Base-by-base conservation (phyloP, 768 basidiomycete species). In the Mycena venus region DNA sequence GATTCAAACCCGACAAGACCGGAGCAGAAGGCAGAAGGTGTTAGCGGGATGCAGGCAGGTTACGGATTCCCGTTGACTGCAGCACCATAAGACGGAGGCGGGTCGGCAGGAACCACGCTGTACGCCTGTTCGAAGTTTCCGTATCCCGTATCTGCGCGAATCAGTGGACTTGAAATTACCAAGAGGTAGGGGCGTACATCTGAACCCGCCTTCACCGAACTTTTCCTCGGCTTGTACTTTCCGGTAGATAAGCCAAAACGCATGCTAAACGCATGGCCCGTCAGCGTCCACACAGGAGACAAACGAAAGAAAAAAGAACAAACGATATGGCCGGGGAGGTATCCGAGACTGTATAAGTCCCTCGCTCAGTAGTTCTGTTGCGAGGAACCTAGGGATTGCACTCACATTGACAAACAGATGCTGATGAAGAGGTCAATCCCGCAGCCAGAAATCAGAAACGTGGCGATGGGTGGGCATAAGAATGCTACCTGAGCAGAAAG, bases 191-290 rank as follows among this genome's bases (percentile, higher is more conserved):
- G 3, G 82, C 90, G 70, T 78, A 91, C 90, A 91, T 56, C 80
- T 79, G 80, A 85, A 92, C 29, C 88, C 87, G n/a, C 89, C 90
- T 5, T 78, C 82, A 19, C 91, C 91, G 73, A 89, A 92, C 40
- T 78, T 82, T 74, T 91, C 90, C 68, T 90, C 89, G 1, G 91
- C 92, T 74, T 89, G 82, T 84, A 91, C 89, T 84, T 89, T 90
- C 84, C 83, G 88, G 81, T 91, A 91, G 71, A 92, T 90, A 56
- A 92, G 84, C 89, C 89, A 92, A 82, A 91, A 91, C 1, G 90
- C 89, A 75, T 92, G 90, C 90, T 90, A 64, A 32, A 5, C 7
- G 40, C 53, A 47, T 34, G 19, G 36, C 11, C 34, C 27, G 40
- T 32, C 44, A 55, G 29, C 19, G 17, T 38, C 17, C 21, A 9